These are phyloP conservation scores for Thelephora terrestris DNA, from an alignment of 1,284 basidiomycete genomes.

Conservation along the genomic window DNA sequence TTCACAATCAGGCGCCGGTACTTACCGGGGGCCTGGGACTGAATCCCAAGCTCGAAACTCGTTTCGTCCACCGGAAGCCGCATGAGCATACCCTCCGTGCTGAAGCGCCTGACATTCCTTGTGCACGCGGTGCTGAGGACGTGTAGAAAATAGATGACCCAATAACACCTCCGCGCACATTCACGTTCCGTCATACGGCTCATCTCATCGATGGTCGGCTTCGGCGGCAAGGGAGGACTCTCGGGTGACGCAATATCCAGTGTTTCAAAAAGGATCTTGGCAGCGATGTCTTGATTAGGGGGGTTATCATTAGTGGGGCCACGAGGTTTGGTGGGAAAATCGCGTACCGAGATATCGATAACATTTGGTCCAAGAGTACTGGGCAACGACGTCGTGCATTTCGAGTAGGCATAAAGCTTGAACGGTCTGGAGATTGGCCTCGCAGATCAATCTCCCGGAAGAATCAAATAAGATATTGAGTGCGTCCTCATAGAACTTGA, in stretches of 20 bases:
- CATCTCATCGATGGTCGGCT: constrained; percentile 44
- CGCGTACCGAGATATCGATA: constrained; percentile 26
- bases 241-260: constrained; percentile 54
- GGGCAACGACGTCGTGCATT: constrained; percentile 49
- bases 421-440: constrained; percentile 47
- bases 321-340: background rate
- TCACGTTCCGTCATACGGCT: constrained; percentile 57
- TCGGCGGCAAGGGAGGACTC: constrained; percentile 40
- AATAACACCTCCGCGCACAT: constrained; percentile 65
- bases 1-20: constrained; percentile 11
- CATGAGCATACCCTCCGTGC: constrained; percentile 17
- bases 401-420: constrained; percentile 66
- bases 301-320: background rate
- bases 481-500: constrained; percentile 58
- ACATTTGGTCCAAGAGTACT: constrained; percentile 26
- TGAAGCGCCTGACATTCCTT: background rate
- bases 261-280: constrained; percentile 56
- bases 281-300: constrained; percentile 44
- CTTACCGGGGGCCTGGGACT: constrained; percentile 51
- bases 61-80: constrained; percentile 69
- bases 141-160: constrained; percentile 52
- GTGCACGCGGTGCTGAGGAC: constrained; percentile 5
- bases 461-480: constrained; percentile 60
- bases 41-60: constrained; percentile 57
- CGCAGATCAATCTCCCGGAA: constrained; percentile 46